A percentile compares a stretch with the other conserved stretches of the same genome.
These are phyloP conservation scores for Abrus precatorius DNA, from an alignment of 306 rosid genomes.

Conservation along the genomic window DNA sequence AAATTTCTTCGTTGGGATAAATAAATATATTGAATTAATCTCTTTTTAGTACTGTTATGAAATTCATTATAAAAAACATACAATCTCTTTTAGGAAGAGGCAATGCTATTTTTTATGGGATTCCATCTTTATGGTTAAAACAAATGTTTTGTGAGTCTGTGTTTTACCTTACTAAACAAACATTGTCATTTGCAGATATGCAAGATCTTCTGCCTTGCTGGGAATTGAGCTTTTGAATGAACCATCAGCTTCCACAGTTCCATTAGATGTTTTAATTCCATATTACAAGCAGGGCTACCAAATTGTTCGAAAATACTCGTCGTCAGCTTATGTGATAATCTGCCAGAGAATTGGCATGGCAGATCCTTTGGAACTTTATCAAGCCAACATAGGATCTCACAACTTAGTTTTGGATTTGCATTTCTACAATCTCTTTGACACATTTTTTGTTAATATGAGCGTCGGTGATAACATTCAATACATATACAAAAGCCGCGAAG, in stretches of 20 bases:
- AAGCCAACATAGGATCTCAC: slow-evolving; percentile 65
- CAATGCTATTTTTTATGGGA: neutral
- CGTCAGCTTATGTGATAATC: slow-evolving; percentile 79
- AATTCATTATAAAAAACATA: slow-evolving; percentile 26
- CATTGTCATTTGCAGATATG: slow-evolving; percentile 71
- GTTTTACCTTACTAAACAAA: slow-evolving; percentile 25
- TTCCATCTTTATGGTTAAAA: slow-evolving; percentile 25
- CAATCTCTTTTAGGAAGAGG: neutral
- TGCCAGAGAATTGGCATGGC: slow-evolving; percentile 93
- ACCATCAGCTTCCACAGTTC: slow-evolving; percentile 79
- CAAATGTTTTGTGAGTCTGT: slow-evolving; percentile 15
- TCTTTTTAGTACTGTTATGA: neutral
- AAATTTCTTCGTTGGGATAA: slow-evolving; percentile 13
- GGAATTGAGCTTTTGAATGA: slow-evolving; percentile 94
- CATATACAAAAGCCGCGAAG: slow-evolving; percentile 77
- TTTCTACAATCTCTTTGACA: slow-evolving; percentile 78
- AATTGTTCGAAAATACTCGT: slow-evolving; percentile 77
- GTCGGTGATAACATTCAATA: slow-evolving; percentile 71
- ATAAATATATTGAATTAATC: slow-evolving; percentile 16
- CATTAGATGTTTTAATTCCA: slow-evolving; percentile 68
- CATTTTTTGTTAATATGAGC: slow-evolving; percentile 77
- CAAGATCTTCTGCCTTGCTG: slow-evolving; percentile 71
- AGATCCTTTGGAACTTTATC: slow-evolving; percentile 87
- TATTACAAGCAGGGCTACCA: slow-evolving; percentile 87
- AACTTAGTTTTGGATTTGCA: slow-evolving; percentile 55